phyloP scores from a whole-genome alignment of 768 basidiomycete species.

The Naganishia vishniacii region DNA sequence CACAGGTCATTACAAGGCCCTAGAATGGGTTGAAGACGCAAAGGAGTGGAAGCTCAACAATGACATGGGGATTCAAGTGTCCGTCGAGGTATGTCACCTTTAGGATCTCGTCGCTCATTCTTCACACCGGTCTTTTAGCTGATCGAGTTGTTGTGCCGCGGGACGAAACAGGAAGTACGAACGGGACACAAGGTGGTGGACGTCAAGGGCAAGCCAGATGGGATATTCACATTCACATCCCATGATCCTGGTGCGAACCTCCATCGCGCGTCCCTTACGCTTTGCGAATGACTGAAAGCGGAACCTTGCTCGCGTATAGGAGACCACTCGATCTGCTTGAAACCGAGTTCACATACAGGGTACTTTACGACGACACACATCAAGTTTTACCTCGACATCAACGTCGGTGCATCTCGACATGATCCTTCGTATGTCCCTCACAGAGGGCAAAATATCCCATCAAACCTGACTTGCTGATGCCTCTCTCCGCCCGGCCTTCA shows the following conservation, averaged over 20 bases:
- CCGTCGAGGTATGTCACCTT: conserved; percentile 69
- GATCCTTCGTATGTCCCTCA: conserved; percentile 60
- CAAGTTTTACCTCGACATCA: conserved; percentile 87
- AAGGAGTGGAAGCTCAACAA: conserved; percentile 67
- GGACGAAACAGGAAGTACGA: conserved; percentile 73
- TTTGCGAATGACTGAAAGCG: not conserved
- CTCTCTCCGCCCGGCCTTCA: no score
- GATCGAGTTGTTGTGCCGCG: no score
- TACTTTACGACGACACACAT: conserved; percentile 78
- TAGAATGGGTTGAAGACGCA: conserved; percentile 76
- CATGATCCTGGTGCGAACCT: conserved; percentile 61
- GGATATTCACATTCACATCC: conserved; percentile 94
- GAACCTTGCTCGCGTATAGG: conserved; percentile 49
- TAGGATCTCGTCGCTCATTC: no score
- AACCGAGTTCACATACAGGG: conserved; percentile 76
- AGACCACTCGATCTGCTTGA: conserved; percentile 94
- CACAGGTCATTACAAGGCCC: conserved; percentile 81
- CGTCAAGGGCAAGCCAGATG: conserved; percentile 82
- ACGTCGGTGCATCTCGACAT: conserved; percentile 78
- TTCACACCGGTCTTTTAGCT: no score
- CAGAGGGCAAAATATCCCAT: no score
- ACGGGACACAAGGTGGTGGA: conserved; percentile 65
- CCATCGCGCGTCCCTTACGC: not conserved
- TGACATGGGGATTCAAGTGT: conserved; percentile 79
- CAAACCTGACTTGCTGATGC: no score